These are phyloP conservation scores for Phytophthora ramorum DNA, from an alignment of 352 stramenopile genomes.

Conservation along the genomic window DNA sequence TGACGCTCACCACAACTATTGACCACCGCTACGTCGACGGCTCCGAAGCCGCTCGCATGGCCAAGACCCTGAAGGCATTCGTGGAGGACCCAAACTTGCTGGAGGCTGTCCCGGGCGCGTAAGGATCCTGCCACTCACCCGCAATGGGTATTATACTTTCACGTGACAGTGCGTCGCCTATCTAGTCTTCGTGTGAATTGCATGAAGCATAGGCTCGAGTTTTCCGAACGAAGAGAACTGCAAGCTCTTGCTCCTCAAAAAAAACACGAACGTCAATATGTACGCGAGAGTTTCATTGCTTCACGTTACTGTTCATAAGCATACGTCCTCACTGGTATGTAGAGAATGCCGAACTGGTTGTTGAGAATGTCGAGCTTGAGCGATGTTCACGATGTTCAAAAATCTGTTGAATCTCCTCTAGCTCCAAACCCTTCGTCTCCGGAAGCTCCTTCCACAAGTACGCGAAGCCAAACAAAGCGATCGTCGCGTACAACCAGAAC, in stretches of 20 bases:
- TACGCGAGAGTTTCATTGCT: background rate
- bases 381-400: constrained; percentile 55
- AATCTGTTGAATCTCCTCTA: constrained; percentile 93
- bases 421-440: constrained; percentile 92
- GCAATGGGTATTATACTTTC: constrained; percentile 14
- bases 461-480: constrained; percentile 74
- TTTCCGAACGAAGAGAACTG: constrained; percentile 29
- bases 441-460: constrained; percentile 87
- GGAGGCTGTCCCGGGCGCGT: constrained; percentile 45
- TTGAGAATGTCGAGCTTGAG: constrained; percentile 20
- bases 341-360: constrained; percentile 9
- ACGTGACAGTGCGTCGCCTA: background rate
- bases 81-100: constrained; percentile 62
- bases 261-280: background rate
- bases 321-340: constrained; percentile 2
- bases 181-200: background rate
- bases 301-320: background rate
- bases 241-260: background rate
- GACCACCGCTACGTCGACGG: constrained; percentile 76
- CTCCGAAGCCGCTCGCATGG: constrained; percentile 67
- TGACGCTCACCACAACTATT: constrained; percentile 76
- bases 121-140: constrained; percentile 14
- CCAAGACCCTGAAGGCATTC: constrained; percentile 53
- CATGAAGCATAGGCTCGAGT: constrained; percentile 1
- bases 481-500: constrained; percentile 92